phyloP scores from a whole-genome alignment of 176 grass and related monocot genomes.

The Zea luxurians region DNA sequence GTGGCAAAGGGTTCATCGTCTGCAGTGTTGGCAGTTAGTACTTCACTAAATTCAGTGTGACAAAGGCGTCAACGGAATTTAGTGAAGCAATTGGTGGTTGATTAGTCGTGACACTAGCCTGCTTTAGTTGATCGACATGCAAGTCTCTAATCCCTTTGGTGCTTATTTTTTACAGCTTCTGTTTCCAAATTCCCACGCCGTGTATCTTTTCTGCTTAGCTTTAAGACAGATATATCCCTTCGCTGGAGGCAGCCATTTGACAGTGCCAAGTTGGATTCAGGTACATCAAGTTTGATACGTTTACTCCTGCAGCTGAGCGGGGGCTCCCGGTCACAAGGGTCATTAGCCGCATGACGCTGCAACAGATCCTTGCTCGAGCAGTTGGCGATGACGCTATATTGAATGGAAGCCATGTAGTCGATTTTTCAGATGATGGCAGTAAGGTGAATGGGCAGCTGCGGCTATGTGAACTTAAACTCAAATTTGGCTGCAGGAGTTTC shows the following conservation, averaged over 20 bases:
- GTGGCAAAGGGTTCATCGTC: background rate
- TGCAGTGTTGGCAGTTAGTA: background rate
- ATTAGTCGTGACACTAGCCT: background rate
- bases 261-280: conserved; percentile 58
- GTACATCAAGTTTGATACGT: conserved; percentile 98
- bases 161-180: conserved; percentile 11
- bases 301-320: conserved; percentile 85
- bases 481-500: conserved; percentile 1
- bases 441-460: conserved; percentile 50
- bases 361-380: conserved; percentile 83
- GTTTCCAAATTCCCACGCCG: conserved; percentile 1
- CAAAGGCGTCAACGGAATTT: no score
- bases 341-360: conserved; percentile 93
- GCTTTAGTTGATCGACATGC: background rate
- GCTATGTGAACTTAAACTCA: background rate
- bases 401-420: conserved; percentile 77
- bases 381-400: conserved; percentile 72
- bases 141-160: background rate
- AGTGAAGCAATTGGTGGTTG: background rate
- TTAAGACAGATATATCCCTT: background rate
- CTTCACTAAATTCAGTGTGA: no score
- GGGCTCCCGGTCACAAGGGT: conserved; percentile 95
- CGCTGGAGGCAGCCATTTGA: conserved; percentile 48
- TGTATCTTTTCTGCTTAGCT: background rate
- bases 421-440: conserved; percentile 83